Evolutionary conservation across 495 filamentous ascomycete genomes (phyloP).

Genomic region (Penicillium angulare): DNA sequence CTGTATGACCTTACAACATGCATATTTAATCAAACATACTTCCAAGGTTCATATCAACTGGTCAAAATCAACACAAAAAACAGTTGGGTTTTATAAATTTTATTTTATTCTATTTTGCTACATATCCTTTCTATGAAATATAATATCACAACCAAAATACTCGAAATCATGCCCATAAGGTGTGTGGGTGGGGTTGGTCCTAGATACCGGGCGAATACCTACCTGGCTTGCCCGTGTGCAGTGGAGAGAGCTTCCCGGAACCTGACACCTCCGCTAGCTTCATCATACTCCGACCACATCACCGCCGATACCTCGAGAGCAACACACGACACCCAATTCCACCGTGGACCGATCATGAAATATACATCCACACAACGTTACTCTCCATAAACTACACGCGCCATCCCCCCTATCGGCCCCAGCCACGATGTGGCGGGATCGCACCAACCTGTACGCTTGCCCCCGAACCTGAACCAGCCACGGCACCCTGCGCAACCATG

Average conservation of each 20-base stretch:
- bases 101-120: too few relatives aligned
- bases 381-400: conserved; percentile 13
- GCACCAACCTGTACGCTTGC: conserved; percentile 82
- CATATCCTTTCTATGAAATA: too few relatives aligned
- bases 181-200: neutral
- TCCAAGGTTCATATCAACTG: neutral
- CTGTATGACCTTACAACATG: too few relatives aligned
- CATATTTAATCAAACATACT: too few relatives aligned
- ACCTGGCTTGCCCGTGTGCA: neutral
- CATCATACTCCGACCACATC: neutral
- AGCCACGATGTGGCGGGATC: conserved; percentile 89
- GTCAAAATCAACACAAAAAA: neutral
- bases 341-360: conserved; percentile 11
- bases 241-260: conserved; percentile 4
- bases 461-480: conserved; percentile 11
- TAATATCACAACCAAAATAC: too few relatives aligned
- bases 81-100: too few relatives aligned
- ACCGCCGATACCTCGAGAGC: neutral
- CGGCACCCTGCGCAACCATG: conserved; percentile 4
- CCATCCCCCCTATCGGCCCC: conserved; percentile 9
- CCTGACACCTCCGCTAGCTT: neutral
- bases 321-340: neutral
- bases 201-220: neutral
- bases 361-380: conserved; percentile 1
- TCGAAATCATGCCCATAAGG: too few relatives aligned